Conservation (phyloP, 768 basidiomycete genomes). For the Podaxis rugospora region DNA sequence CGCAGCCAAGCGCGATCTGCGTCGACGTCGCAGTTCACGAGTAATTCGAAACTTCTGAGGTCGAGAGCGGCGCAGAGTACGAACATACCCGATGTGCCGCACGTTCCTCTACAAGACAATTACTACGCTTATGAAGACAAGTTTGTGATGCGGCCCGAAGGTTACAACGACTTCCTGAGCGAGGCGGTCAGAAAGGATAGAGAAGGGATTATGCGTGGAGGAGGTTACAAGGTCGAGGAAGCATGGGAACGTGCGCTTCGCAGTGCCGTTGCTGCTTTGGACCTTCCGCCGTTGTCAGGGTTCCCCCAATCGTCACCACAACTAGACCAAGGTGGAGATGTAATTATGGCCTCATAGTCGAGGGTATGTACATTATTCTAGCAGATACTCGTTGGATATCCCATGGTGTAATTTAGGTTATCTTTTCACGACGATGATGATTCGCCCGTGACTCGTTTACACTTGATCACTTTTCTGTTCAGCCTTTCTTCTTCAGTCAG, state of each 20-base stretch:
- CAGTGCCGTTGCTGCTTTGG: constrained; percentile 69
- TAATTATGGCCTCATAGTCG: constrained; percentile 33
- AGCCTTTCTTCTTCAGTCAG: constrained; percentile 50
- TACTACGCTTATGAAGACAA: constrained; percentile 73
- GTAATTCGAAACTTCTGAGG: constrained; percentile 48
- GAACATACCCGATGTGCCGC: constrained; percentile 74
- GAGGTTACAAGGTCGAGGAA: constrained; percentile 78
- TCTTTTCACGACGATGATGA: neutral
- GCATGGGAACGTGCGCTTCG: constrained; percentile 83
- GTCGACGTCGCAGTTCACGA: constrained; percentile 39
- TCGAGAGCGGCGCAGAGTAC: constrained; percentile 62
- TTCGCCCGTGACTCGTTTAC: constrained; percentile 3
- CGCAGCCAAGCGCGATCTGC: constrained; percentile 54
- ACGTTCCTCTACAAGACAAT: constrained; percentile 73
- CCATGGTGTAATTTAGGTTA: neutral
- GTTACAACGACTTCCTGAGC: constrained; percentile 71
- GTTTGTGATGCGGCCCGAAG: constrained; percentile 45
- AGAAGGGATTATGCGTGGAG: constrained; percentile 77
- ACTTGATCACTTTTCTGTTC: constrained; percentile 44
- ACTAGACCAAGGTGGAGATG: constrained; percentile 35
- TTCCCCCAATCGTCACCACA: constrained; percentile 12
- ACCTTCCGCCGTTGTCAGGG: constrained; percentile 48
- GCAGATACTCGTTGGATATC: neutral
- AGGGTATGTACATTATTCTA: constrained; percentile 2
- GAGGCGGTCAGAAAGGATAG: constrained; percentile 73